Percentiles rank a stretch among this genome's conserved stretches.
Evolutionary conservation across 305 asterid genomes (phyloP).

Genomic region (Solanum hybrid): DNA sequence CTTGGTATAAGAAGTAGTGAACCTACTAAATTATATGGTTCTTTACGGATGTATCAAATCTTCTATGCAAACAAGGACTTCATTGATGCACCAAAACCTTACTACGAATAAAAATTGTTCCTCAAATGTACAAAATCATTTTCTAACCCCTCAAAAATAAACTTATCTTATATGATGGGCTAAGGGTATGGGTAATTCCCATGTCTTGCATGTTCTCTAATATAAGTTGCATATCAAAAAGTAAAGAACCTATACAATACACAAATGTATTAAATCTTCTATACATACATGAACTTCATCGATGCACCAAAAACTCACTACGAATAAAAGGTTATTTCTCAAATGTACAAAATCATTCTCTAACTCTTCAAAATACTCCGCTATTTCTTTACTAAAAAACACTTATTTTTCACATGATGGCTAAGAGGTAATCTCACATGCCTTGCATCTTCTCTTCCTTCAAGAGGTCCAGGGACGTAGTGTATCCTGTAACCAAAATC

Average conservation of each 20-base stretch:
- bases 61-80: neutral
- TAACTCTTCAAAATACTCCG: neutral
- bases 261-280: neutral
- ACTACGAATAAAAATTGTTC: neutral
- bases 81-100: neutral
- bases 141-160: neutral
- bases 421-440: too few species aligned
- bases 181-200: neutral
- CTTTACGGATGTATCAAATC: neutral
- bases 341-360: neutral
- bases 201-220: neutral
- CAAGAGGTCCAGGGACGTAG: too few species aligned
- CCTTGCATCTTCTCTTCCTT: too few species aligned
- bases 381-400: neutral
- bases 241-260: neutral
- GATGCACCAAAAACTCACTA: neutral
- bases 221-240: neutral
- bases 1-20: too few species aligned
- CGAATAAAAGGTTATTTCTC: neutral
- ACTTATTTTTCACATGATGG: neutral
- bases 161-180: neutral
- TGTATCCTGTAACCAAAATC: too few species aligned
- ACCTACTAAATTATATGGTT: neutral
- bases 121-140: neutral
- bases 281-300: neutral